A percentile compares a stretch with the other conserved stretches of the same genome.
phyloP scores from a whole-genome alignment of 2,329 filamentous ascomycete genomes.

The Ascochyta pisi region DNA sequence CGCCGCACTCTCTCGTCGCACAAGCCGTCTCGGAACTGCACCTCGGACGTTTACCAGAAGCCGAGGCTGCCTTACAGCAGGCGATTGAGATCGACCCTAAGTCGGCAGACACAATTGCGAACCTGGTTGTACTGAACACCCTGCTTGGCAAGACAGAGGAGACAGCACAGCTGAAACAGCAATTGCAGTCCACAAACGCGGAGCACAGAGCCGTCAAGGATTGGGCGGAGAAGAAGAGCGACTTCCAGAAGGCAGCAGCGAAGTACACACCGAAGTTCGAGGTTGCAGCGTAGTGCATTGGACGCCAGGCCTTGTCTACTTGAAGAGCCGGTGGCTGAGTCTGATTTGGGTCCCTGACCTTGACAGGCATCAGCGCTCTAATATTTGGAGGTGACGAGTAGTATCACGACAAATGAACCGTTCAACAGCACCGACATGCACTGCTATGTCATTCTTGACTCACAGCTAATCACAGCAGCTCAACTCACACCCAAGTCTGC shows the following conservation, averaged over 20 bases:
- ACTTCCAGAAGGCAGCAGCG: conserved; percentile 83
- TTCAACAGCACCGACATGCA: neutral
- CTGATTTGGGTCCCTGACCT: neutral
- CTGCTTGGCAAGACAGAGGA: conserved; percentile 72
- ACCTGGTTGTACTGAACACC: conserved; percentile 79
- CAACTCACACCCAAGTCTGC: neutral
- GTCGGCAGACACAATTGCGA: conserved; percentile 79
- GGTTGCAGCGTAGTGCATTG: conserved; percentile 35
- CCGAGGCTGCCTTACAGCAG: conserved; percentile 83
- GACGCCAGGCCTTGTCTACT: neutral
- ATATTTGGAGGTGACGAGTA: neutral
- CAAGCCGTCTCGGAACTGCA: conserved; percentile 93
- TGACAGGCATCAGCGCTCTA: neutral
- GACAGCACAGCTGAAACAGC: conserved; percentile 61
- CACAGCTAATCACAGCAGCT: neutral
- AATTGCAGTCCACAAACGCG: conserved; percentile 64
- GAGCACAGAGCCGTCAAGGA: conserved; percentile 76
- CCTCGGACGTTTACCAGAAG: conserved; percentile 85
- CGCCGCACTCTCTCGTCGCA: conserved; percentile 76
- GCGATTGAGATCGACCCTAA: conserved; percentile 76
- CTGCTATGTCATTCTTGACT: neutral
- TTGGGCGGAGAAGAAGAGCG: conserved; percentile 80
- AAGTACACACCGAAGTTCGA: conserved; percentile 89
- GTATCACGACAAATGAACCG: neutral
- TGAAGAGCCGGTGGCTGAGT: neutral